Evolutionary conservation across 2,329 filamentous ascomycete genomes (phyloP).

Genomic region (Fusarium sp.): DNA sequence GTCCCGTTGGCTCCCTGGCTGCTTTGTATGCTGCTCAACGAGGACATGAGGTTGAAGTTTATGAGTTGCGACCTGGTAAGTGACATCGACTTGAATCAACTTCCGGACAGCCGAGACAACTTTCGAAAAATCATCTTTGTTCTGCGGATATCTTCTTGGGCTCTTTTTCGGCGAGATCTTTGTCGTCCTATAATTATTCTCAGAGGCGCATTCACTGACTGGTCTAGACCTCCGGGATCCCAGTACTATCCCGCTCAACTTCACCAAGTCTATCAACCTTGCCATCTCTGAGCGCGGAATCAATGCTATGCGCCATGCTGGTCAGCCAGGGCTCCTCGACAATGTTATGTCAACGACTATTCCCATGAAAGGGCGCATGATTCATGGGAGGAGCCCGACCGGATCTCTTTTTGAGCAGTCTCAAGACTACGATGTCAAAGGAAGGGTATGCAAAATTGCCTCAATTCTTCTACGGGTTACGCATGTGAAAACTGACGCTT

Average conservation of each 20-base stretch:
- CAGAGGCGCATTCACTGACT: constrained; percentile 31
- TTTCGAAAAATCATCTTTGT: neutral
- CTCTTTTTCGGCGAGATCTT: constrained; percentile 4
- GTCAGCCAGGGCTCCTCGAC: constrained; percentile 74
- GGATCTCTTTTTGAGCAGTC: constrained; percentile 80
- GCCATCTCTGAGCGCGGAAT: constrained; percentile 94
- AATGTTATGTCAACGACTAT: constrained; percentile 82
- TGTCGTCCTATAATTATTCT: neutral
- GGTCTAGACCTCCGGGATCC: constrained; percentile 83
- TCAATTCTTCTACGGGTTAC: constrained; percentile 16
- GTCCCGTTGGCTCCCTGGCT: constrained; percentile 91
- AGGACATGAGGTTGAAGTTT: constrained; percentile 91
- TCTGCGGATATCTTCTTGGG: neutral
- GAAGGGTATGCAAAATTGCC: constrained; percentile 69
- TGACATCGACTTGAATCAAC: constrained; percentile 35
- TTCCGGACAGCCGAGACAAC: neutral
- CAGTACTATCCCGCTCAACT: constrained; percentile 86
- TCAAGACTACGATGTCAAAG: constrained; percentile 92
- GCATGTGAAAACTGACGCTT: constrained; percentile 15
- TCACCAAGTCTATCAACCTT: constrained; percentile 98
- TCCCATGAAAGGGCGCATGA: constrained; percentile 97
- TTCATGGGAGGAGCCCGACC: constrained; percentile 75
- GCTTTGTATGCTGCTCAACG: constrained; percentile 91
- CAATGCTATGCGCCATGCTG: constrained; percentile 81
- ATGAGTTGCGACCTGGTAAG: constrained; percentile 91